Evolutionary conservation across 2,329 filamentous ascomycete species (phyloP).

Genomic region (Stagonosporopsis vannaccii): DNA sequence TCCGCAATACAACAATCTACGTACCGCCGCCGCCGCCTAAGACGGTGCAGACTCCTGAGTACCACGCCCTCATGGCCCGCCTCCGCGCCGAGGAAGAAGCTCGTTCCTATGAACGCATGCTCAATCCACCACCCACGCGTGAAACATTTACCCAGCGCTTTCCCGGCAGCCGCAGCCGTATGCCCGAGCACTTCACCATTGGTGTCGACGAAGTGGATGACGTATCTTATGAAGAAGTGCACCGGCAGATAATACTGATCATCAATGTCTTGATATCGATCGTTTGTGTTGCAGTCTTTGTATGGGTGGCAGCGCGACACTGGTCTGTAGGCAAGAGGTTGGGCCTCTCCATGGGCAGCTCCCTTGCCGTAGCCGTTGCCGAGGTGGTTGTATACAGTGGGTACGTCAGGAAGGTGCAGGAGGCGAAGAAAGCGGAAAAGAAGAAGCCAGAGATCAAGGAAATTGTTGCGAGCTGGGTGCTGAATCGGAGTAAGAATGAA

Average conservation of each 20-base stretch:
- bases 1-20: slow-evolving; percentile 77
- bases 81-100: slow-evolving; percentile 85
- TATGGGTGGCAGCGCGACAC: slow-evolving; percentile 80
- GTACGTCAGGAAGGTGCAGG: slow-evolving; percentile 74
- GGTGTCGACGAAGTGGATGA: slow-evolving; percentile 61
- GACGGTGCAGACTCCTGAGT: slow-evolving; percentile 72
- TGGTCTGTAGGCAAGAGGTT: slow-evolving; percentile 76
- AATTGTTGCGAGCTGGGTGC: slow-evolving; percentile 75
- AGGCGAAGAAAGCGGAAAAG: slow-evolving; percentile 70
- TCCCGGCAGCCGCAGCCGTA: slow-evolving; percentile 46
- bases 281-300: slow-evolving; percentile 75
- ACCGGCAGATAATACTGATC: slow-evolving; percentile 83
- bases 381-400: slow-evolving; percentile 80
- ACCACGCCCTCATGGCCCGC: slow-evolving; percentile 84
- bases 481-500: slow-evolving; percentile 40
- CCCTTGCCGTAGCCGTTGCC: slow-evolving; percentile 72
- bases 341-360: slow-evolving; percentile 74
- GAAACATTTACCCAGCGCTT: slow-evolving; percentile 69
- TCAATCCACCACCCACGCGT: slow-evolving; percentile 63
- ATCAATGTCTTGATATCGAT: slow-evolving; percentile 91
- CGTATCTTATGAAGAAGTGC: slow-evolving; percentile 73
- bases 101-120: slow-evolving; percentile 81
- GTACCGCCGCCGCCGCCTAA: slow-evolving; percentile 81
- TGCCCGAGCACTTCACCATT: slow-evolving; percentile 60
- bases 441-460: slow-evolving; percentile 70